Base-by-base conservation (phyloP, 2,329 filamentous ascomycete genomes). In the Colletotrichum falcatum region DNA sequence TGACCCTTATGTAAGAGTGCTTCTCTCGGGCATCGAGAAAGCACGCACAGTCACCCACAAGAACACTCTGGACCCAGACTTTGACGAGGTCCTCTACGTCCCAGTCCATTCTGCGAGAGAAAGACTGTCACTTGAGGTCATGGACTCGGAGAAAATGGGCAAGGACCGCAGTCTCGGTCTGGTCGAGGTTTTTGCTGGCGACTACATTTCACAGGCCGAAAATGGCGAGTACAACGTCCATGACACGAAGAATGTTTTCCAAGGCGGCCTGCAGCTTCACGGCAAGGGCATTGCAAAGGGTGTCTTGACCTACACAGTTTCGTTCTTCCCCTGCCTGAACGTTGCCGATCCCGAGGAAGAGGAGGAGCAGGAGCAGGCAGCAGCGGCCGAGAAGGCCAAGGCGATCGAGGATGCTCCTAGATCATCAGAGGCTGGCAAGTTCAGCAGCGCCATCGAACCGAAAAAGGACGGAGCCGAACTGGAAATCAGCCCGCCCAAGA, bases 81-180 rank as follows among this genome's bases (percentile, higher is more conserved):
- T 93, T 91, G 94, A 99, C 77, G 96, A 99, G 81, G 91, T 99
- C 30, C 88, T 98, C 28, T 99, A 99, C 78, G 88, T 99, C 0
- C 95, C 97, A 1, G 88, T 99, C 67, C 95, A 98, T 79, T 94
- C 91, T 8, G 77, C 88, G 18, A 91, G 94, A 39, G 96, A 99
- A 79, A 94, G 92, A 77, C 85, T 99, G 37, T 90, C 91, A 1
- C 83, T 99, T 23, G 96, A 99, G 80, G 94, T 98, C 74, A 97
- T 99, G 95, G 96, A 99, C 76, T 90, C 96, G 72, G 96, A 99
- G 81, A 95, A 91, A 75, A 87, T 98, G 77, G 94, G 94, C 76
- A 96, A 94, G 79, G 96, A 99, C 80, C 92, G 96, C 66, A 92
- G 92, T 51, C 87, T 99, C 42, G 96, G 96, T 62, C 86, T 92